Percentiles rank a stretch among this genome's conserved stretches.
These are phyloP conservation scores for Globisporangium nodosum DNA, from an alignment of 352 stramenopile genomes.

Conservation along the genomic window DNA sequence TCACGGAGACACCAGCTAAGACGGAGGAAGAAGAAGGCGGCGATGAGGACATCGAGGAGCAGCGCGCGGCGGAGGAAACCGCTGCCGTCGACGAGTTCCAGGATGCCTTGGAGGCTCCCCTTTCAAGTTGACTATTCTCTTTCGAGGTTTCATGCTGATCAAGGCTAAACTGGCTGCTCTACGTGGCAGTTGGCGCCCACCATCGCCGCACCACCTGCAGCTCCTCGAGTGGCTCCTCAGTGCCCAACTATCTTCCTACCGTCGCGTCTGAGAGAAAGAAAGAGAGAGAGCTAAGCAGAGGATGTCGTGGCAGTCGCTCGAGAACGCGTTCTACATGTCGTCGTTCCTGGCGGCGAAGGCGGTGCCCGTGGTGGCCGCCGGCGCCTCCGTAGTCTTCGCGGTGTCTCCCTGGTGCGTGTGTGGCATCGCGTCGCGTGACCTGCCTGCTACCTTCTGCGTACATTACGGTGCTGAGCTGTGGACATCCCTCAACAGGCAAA, in stretches of 20 bases:
- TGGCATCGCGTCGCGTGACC: not conserved
- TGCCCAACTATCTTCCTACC: no score
- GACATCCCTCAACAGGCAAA: conserved; percentile 30
- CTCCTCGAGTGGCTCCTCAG: no score
- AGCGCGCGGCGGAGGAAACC: not conserved
- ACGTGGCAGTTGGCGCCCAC: not conserved
- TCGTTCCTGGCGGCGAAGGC: conserved; percentile 59
- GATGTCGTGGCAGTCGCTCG: conserved; percentile 58
- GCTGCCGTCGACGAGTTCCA: not conserved
- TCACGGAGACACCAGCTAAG: no score
- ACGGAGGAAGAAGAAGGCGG: not conserved
- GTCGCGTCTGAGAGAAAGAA: no score
- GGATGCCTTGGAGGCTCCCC: not conserved
- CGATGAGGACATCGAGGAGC: not conserved
- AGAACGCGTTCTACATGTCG: conserved; percentile 65
- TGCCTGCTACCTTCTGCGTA: not conserved
- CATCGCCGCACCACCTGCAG: not conserved
- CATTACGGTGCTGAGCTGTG: not conserved
- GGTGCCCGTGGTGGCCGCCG: conserved; percentile 52
- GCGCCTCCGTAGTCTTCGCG: conserved; percentile 60
- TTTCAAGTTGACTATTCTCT: not conserved
- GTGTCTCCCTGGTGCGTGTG: conserved; percentile 50
- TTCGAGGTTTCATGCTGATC: no score
- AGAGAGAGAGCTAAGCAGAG: no score
- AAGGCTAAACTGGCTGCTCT: not conserved